Conservation (phyloP, 768 basidiomycete genomes). For the Coprinopsis cinerea region DNA sequence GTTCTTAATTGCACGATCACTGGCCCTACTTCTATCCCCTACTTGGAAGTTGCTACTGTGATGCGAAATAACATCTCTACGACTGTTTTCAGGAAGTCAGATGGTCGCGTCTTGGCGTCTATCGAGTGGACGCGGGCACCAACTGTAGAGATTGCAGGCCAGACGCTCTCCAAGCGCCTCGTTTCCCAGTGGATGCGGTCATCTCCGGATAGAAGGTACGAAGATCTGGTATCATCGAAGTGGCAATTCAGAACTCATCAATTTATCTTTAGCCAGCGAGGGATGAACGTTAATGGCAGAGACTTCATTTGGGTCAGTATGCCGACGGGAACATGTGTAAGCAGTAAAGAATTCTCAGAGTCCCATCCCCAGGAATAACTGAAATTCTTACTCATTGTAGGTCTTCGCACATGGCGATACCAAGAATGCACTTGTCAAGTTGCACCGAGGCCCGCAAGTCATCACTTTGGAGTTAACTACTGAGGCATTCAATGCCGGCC, state of each 20-base stretch:
- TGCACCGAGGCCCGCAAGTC: conserved; percentile 25
- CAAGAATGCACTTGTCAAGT: conserved; percentile 21
- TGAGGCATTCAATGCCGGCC: conserved; percentile 38
- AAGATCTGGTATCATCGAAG: background rate
- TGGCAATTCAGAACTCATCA: background rate
- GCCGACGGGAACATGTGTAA: conserved; percentile 2
- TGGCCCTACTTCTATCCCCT: conserved; percentile 35
- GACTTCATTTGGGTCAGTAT: background rate
- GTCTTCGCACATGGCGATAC: background rate
- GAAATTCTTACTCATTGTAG: background rate
- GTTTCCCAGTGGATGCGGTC: conserved; percentile 37
- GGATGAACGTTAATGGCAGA: conserved; percentile 1
- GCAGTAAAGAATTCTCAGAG: no score
- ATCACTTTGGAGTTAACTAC: conserved; percentile 41
- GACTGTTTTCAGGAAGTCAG: conserved; percentile 18
- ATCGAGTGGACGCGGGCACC: conserved; percentile 42
- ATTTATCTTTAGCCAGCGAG: background rate
- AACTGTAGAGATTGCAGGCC: conserved; percentile 34
- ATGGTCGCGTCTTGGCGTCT: conserved; percentile 30
- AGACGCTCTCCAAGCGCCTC: conserved; percentile 26
- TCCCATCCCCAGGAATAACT: background rate
- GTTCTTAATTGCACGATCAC: conserved; percentile 39
- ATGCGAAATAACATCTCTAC: conserved; percentile 17
- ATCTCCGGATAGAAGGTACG: conserved; percentile 36
- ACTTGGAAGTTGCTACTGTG: conserved; percentile 35